Evolutionary conservation across 2,329 filamentous ascomycete genomes (phyloP), one percentile per base, ranked within the genome.

Genomic region (Claviceps pusilla): DNA sequence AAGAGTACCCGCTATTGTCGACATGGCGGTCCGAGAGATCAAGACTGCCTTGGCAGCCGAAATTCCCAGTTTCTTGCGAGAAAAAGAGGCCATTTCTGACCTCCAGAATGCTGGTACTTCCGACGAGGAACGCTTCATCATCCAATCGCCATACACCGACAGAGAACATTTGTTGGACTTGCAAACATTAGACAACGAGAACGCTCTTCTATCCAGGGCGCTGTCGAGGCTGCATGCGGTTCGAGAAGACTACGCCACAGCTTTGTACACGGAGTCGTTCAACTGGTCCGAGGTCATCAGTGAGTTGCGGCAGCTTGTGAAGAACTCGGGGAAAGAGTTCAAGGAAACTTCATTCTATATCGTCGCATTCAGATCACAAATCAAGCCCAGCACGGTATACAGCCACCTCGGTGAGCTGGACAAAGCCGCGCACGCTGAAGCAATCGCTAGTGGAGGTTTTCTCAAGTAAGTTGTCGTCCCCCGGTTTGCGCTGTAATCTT

Each of bases 371-470:
- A 79, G 87, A 16, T 91, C 86, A 6, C 78, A 76, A 59, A 79
- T 95, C 54, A 81, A 82, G 42, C 74, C 77, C 2, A 78, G 75
- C 12, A 85, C 84, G 1, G 80, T 88, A 58, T 80, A 81, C 56
- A 78, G 78, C 11, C 76, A 84, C 56, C 76, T 95, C 43, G 83
- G 83, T 45, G 74, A 76, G 31, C 75, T 95, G 37, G 90, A 95
- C 68, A 83, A 84, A 64, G 81, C 81, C 56, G 86, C 86, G 7
- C 89, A 95, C 66, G 76, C 79, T 29, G 89, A 95, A 66, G 90
- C 90, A 12, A 84, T 83, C 19, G 77, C 77, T 43, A 87, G 82
- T 62, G 89, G 89, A 6, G 89, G 89, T 0, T 78, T 96, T 64
- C 70, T 95, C 64, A 95, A 95, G 79, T 82, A 70, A 64, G 75